Conservation (phyloP, 2,329 filamentous ascomycete genomes). For the Taxawa tesnikishii region DNA sequence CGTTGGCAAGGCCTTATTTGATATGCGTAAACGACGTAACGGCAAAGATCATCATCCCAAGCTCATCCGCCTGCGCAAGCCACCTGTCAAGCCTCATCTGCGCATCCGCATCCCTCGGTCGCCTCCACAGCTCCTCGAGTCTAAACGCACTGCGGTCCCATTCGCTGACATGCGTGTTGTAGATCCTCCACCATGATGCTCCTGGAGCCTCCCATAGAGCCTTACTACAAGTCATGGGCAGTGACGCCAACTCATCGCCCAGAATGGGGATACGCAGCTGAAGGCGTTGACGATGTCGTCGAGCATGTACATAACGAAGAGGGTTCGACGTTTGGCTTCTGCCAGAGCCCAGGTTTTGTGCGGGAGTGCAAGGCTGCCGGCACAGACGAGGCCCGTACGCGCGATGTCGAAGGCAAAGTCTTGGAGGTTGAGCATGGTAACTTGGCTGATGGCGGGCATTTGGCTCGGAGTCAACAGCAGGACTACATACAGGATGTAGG, state of each 20-base stretch:
- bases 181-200: neutral
- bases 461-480: neutral
- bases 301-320: slow-evolving; percentile 43
- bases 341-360: slow-evolving; percentile 35
- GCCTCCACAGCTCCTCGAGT: slow-evolving; percentile 5
- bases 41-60: slow-evolving; percentile 41
- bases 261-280: slow-evolving; percentile 35
- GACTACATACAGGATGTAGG: neutral
- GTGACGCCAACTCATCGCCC: slow-evolving; percentile 33
- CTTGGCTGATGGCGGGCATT: neutral
- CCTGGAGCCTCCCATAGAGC: neutral
- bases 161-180: neutral
- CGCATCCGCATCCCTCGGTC: slow-evolving; percentile 10
- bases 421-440: neutral
- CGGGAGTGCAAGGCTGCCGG: slow-evolving; percentile 32
- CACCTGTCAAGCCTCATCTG: slow-evolving; percentile 34
- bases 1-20: no score
- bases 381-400: slow-evolving; percentile 27
- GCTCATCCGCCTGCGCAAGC: slow-evolving; percentile 40
- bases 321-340: slow-evolving; percentile 39
- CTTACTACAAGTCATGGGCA: slow-evolving; percentile 21
- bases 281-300: slow-evolving; percentile 35
- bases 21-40: slow-evolving; percentile 20
- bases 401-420: neutral
- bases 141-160: neutral